Evolutionary conservation across 2,329 filamentous ascomycete species (phyloP).

Genomic region (Raffaelea albimanens): DNA sequence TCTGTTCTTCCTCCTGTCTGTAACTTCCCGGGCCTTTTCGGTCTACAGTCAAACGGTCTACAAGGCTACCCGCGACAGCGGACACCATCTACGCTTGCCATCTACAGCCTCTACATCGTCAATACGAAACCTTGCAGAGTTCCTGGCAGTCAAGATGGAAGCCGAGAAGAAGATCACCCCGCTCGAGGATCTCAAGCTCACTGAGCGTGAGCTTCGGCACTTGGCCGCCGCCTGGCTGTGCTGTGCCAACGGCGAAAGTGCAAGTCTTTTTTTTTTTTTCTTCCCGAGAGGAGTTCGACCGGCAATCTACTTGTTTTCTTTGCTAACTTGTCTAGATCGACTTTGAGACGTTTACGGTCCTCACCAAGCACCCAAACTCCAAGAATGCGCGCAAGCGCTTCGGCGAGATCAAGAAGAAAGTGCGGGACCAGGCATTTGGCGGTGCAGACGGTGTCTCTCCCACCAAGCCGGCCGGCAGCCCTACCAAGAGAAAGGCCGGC

Average conservation of each 20-base stretch:
- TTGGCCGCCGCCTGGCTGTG: constrained; percentile 11
- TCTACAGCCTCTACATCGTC: too few relatives aligned
- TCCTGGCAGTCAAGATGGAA: not conserved
- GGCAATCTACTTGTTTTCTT: too few relatives aligned
- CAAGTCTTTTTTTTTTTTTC: not conserved
- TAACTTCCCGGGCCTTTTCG: too few relatives aligned
- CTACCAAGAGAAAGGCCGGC: constrained; percentile 4
- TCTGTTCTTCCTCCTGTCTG: not conserved
- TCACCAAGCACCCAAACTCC: constrained; percentile 10
- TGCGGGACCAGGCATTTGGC: constrained; percentile 18
- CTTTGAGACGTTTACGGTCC: constrained; percentile 9
- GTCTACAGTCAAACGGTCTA: too few relatives aligned
- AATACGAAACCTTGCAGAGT: too few relatives aligned
- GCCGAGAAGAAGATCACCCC: not conserved
- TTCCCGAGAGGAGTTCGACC: too few relatives aligned
- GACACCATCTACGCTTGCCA: too few relatives aligned
- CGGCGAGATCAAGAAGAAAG: constrained; percentile 44
- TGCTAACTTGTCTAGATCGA: constrained; percentile 8
- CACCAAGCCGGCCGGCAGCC: not conserved
- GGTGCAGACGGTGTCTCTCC: not conserved
- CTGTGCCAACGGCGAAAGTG: not conserved
- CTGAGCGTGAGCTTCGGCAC: constrained; percentile 6
- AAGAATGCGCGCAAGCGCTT: constrained; percentile 39
- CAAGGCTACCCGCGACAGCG: too few relatives aligned
- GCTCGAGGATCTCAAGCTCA: constrained; percentile 1